Percentiles rank a stretch among this genome's conserved stretches.
These are phyloP conservation scores for Fusarium graminum DNA, from an alignment of 2,329 filamentous ascomycete genomes.

Conservation along the genomic window DNA sequence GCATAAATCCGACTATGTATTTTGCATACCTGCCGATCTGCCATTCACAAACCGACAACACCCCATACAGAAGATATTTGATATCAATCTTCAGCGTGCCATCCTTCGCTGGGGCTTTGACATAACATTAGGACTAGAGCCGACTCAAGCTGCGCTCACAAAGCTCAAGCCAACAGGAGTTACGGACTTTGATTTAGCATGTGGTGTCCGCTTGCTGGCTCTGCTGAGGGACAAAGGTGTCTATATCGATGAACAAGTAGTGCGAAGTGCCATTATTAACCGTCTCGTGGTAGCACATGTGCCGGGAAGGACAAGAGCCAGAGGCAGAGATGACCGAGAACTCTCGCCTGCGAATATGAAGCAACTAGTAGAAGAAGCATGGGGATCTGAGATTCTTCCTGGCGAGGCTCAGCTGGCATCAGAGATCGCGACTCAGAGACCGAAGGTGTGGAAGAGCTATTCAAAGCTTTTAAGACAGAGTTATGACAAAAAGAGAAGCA, in stretches of 20 bases:
- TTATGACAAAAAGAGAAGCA: constrained; percentile 42
- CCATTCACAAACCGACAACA: constrained; percentile 58
- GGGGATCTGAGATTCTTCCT: constrained; percentile 53
- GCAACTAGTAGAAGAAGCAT: constrained; percentile 52
- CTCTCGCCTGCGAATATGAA: constrained; percentile 51
- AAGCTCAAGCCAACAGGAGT: constrained; percentile 24
- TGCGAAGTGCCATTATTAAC: constrained; percentile 49
- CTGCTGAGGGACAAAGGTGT: constrained; percentile 54
- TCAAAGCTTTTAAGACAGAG: constrained; percentile 48
- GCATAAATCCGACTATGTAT: constrained; percentile 6
- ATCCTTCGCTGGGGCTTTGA: constrained; percentile 63
- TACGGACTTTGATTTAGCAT: constrained; percentile 52
- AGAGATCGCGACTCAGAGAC: constrained; percentile 50
- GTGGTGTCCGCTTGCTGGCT: constrained; percentile 55
- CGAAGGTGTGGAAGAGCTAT: constrained; percentile 51
- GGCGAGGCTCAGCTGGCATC: constrained; percentile 36
- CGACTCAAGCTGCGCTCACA: constrained; percentile 30
- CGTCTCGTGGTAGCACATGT: constrained; percentile 51
- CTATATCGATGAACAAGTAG: constrained; percentile 51
- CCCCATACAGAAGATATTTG: constrained; percentile 63
- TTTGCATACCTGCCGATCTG: constrained; percentile 57
- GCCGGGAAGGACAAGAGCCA: constrained; percentile 47
- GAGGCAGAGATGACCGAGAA: constrained; percentile 51
- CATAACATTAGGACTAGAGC: constrained; percentile 49
- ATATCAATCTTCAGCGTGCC: constrained; percentile 54